Percentiles rank a stretch among this genome's conserved stretches.
These are phyloP conservation scores for Diplodia scrobiculata DNA, from an alignment of 2,329 filamentous ascomycete genomes.

Conservation along the genomic window DNA sequence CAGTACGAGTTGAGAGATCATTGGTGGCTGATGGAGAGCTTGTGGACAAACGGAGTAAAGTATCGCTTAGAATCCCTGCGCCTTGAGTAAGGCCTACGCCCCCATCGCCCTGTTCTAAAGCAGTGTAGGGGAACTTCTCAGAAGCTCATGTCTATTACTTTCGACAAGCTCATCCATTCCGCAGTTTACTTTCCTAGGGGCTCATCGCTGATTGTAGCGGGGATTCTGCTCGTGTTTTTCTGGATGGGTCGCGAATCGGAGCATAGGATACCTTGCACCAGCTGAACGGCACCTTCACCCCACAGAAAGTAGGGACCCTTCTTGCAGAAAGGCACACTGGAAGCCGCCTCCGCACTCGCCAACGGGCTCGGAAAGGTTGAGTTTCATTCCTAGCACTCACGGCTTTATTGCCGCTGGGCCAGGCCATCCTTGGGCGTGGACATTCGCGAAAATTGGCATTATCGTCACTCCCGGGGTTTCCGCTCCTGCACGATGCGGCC, in stretches of 20 bases:
- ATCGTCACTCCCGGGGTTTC: not conserved
- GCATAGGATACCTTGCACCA: not conserved
- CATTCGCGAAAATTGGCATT: not conserved
- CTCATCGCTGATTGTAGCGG: not conserved
- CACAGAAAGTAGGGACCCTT: not conserved
- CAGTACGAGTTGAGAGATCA: not conserved
- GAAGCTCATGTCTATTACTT: not conserved
- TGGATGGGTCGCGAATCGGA: not conserved
- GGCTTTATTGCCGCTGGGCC: not conserved
- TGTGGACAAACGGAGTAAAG: not conserved
- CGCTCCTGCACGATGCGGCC: not conserved
- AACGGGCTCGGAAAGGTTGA: not conserved
- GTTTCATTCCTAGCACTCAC: not conserved
- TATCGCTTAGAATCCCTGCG: not conserved
- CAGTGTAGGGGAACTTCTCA: not conserved
- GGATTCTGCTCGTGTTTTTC: not conserved
- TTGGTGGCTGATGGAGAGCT: not conserved
- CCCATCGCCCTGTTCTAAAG: not conserved
- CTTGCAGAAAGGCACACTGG: not conserved
- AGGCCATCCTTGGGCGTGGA: not conserved
- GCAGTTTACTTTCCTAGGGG: not conserved
- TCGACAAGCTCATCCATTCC: not conserved
- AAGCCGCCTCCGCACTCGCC: not conserved
- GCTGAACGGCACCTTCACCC: not conserved
- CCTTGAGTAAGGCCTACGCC: not conserved